Evolutionary conservation across 2,329 filamentous ascomycete genomes (phyloP).

Genomic region (Macrophomina pseudophaseolina): DNA sequence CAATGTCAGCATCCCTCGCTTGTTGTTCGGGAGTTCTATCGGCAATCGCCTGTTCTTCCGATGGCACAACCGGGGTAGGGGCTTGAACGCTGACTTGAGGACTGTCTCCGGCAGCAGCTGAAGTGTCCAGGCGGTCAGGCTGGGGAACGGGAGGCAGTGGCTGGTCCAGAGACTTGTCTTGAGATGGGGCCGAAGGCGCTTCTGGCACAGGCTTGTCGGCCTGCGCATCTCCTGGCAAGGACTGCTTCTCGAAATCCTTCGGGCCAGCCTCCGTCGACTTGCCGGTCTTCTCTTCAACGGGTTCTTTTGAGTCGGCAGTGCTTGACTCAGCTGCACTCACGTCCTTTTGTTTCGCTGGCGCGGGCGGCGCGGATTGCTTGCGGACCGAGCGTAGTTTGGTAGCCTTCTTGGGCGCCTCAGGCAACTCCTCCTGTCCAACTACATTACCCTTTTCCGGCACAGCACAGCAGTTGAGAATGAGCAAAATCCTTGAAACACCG

Average conservation of each 20-base stretch:
- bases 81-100: slow-evolving; percentile 51
- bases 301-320: slow-evolving; percentile 51
- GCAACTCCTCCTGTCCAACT: slow-evolving; percentile 60
- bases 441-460: slow-evolving; percentile 63
- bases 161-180: slow-evolving; percentile 31
- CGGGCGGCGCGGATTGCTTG: slow-evolving; percentile 55
- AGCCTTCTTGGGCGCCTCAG: slow-evolving; percentile 50
- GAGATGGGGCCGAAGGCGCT: not conserved
- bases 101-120: slow-evolving; percentile 27
- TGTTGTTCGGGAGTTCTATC: slow-evolving; percentile 56
- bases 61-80: slow-evolving; percentile 51
- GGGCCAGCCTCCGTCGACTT: slow-evolving; percentile 18
- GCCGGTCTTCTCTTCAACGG: slow-evolving; percentile 50
- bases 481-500: slow-evolving; percentile 43
- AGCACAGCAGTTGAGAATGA: slow-evolving; percentile 70
- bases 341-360: slow-evolving; percentile 48
- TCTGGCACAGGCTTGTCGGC: slow-evolving; percentile 29
- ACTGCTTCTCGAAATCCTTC: slow-evolving; percentile 31
- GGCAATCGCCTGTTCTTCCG: slow-evolving; percentile 51
- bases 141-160: slow-evolving; percentile 38
- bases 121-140: slow-evolving; percentile 40
- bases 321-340: slow-evolving; percentile 49
- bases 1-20: slow-evolving; percentile 59
- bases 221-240: slow-evolving; percentile 33
- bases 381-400: slow-evolving; percentile 44